Evolutionary conservation across 805 yeast genomes (phyloP), one percentile per base, ranked within the genome.

Genomic region (Nakazawaea wyomingensis): DNA sequence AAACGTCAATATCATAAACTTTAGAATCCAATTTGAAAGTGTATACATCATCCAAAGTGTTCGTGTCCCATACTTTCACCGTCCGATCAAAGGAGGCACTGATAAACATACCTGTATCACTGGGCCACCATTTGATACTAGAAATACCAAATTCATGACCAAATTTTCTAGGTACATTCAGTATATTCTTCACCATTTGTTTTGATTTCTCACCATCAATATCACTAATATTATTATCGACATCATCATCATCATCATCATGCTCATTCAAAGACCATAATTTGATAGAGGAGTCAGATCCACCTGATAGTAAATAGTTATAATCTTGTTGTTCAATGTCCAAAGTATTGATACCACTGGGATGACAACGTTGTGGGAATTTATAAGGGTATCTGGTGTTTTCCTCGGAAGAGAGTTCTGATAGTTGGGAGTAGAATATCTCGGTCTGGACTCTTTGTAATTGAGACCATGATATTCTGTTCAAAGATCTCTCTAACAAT

Each of bases 21-120:
- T 83, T 69, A 27, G 77, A 69, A 3, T 70, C 80, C 46, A 88
- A 43, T 31, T 78, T 74, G 50, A 87, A 84, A 3, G 76, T 60
- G 52, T 85, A 86, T 0, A 78, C 95, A 16, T 77, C 76, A n/a
- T 69, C 67, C 50, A 89, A 62, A 14, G 72, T 64, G 43, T 72
- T 72, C 0, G 96, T 73, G 56, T 88, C 96, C 95, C 95, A 90
- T 1, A 88, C 69, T 48, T 81, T 84, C 18, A 89, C 74, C 0
- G 78, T 74, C 45, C 75, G 78, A 59, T 90, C 97, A 58, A 80
- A 87, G 0, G 96, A 86, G 1, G 88, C 78, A 3, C 88, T 74
- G 16, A 88, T 70, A 64, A 88, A 89, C 80, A 90, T 71, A 1
- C 96, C 96, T 27, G 81, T 78, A 60, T 90, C 97, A 35, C 66